Conservation (phyloP, 2,329 filamentous ascomycete genomes). For the Monosporascus sp. region DNA sequence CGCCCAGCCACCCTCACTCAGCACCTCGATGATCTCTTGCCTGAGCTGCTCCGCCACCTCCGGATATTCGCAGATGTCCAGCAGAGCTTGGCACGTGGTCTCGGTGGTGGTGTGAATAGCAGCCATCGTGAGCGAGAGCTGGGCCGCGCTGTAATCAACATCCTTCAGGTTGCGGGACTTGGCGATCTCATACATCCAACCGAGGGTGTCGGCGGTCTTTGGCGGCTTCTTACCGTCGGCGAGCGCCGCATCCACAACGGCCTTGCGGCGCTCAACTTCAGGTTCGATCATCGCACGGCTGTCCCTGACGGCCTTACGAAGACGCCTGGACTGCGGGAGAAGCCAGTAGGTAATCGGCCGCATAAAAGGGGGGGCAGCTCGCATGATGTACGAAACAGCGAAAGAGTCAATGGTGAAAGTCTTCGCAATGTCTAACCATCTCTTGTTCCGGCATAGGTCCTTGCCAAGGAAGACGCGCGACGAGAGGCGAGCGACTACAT, state of each 20-base stretch:
- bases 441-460: slow-evolving; percentile 37
- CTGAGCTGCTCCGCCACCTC: slow-evolving; percentile 39
- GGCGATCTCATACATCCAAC: slow-evolving; percentile 37
- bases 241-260: slow-evolving; percentile 17
- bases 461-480: slow-evolving; percentile 44
- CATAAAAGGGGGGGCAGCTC: slow-evolving; percentile 33
- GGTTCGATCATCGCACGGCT: slow-evolving; percentile 31
- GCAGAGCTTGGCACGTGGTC: slow-evolving; percentile 29
- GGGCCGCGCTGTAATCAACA: slow-evolving; percentile 27
- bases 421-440: slow-evolving; percentile 41
- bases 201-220: slow-evolving; percentile 33
- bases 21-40: slow-evolving; percentile 35
- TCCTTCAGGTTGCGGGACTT: slow-evolving; percentile 15
- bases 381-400: slow-evolving; percentile 30
- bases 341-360: slow-evolving; percentile 39
- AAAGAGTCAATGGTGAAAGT: slow-evolving; percentile 37
- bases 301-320: slow-evolving; percentile 32
- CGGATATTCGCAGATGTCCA: slow-evolving; percentile 39
- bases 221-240: slow-evolving; percentile 24
- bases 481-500: slow-evolving; percentile 42
- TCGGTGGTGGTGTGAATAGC: slow-evolving; percentile 39
- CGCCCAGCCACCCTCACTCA: slow-evolving; percentile 25
- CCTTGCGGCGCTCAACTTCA: slow-evolving; percentile 25
- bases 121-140: slow-evolving; percentile 32
- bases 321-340: slow-evolving; percentile 32